Evolutionary conservation across 179 eudicot species (phyloP), one percentile per base, ranked within the genome.

Genomic region (Carnegiea gigantea): DNA sequence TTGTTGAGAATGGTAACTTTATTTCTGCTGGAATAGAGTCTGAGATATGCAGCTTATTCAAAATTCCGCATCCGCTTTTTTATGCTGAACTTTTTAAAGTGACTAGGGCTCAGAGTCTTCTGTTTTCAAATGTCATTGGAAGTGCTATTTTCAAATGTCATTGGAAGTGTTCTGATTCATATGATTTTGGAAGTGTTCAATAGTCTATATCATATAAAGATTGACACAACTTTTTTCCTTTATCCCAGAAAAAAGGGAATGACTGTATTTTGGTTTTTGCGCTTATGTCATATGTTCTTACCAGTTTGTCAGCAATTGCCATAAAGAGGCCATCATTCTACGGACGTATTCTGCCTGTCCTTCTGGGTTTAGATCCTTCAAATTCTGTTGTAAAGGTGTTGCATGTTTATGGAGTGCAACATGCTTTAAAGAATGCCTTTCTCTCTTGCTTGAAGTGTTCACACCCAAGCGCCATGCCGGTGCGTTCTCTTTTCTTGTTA

Each of bases 381-480:
- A 89, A 86, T 82, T 92, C 89, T 79, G 88, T 81, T 54, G 86
- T 86, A 75, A 90, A 90, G 85, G 92, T 91, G 68, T 79, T 91
- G 85, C 90, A 86, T 84, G 91, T 88, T 81, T 88, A 87, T 81
- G 99, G 94, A 82, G 90, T 88, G 77, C 91, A 90, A 82, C 90
- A 82, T 90, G 93, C 98, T 82, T 86, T 97, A 80, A 97, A 91
- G 89, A 97, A 90, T 77, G 97, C 98, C 48, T 95, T 90, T 83
- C 83, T 93, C 40, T 91, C 93, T 76, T 97, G 98, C 88, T 89
- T 97, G 91, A 89, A 89, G 79, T 93, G 97, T 77, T 79, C 93
- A 64, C 95, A 97, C 83, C 93, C 98, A n/a, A 92, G 98, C 83
- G 98, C 98, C 86, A 90, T 87, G 38, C 98, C 99, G 94, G 99